Percentiles rank a stretch among this genome's conserved stretches.
Evolutionary conservation across 1,139 yeast species (phyloP).

Genomic region (Geotrichum europaeum): DNA sequence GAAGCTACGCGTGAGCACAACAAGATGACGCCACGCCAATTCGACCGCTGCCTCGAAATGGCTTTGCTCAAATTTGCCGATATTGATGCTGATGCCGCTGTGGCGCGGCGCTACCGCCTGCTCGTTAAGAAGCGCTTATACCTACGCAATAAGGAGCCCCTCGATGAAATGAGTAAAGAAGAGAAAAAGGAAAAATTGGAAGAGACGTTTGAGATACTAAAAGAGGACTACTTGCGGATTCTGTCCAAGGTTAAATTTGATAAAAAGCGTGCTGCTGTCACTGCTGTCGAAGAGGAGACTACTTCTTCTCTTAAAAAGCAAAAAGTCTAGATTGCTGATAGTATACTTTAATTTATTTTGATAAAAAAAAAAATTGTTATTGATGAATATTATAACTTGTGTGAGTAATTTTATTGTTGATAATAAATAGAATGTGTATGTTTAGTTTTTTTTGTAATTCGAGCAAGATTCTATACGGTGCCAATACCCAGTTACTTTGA

Average conservation of each 20-base stretch:
- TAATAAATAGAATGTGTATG: neutral
- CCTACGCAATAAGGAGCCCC: conserved; percentile 72
- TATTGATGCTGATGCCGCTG: conserved; percentile 21
- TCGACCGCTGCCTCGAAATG: conserved; percentile 73
- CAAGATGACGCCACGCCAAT: conserved; percentile 75
- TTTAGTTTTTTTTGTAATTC: neutral
- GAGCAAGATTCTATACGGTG: neutral
- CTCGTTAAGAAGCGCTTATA: conserved; percentile 68
- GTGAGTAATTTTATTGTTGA: neutral
- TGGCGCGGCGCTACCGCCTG: conserved; percentile 41
- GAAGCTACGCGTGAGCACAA: conserved; percentile 34
- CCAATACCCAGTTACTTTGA: neutral
- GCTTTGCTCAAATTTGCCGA: conserved; percentile 42
- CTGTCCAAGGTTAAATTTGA: conserved; percentile 55
- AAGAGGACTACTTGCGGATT: conserved; percentile 62
- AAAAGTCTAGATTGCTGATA: neutral
- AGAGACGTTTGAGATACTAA: conserved; percentile 62
- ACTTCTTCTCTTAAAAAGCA: conserved; percentile 1
- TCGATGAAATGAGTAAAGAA: conserved; percentile 56
- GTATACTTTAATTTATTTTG: neutral
- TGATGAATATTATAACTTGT: neutral
- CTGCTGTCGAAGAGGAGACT: neutral
- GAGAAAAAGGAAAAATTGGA: conserved; percentile 65
- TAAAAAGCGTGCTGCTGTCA: conserved; percentile 26
- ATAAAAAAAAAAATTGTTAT: neutral